Evolutionary conservation across 2,329 filamentous ascomycete genomes (phyloP).

Genomic region (Tolypocladium guangdongense): DNA sequence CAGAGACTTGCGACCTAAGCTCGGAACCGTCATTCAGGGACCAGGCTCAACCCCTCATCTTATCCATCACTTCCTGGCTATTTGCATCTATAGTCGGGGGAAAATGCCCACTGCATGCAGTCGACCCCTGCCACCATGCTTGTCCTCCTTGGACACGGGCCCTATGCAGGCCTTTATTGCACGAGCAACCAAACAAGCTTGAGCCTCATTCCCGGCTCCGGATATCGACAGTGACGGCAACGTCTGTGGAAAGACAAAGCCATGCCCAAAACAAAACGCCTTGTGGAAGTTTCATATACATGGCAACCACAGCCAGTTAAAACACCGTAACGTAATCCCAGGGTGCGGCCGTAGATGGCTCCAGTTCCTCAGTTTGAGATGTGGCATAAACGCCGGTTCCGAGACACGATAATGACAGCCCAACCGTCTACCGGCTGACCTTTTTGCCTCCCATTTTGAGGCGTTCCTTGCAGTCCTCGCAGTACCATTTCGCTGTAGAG

Average conservation of each 20-base stretch:
- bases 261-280: background rate
- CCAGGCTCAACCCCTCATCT: background rate
- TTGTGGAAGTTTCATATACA: background rate
- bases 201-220: background rate
- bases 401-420: background rate
- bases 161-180: background rate
- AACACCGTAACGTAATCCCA: background rate
- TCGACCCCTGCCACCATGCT: background rate
- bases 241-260: background rate
- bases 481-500: conserved; percentile 65
- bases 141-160: background rate
- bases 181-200: background rate
- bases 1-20: background rate
- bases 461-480: conserved; percentile 64
- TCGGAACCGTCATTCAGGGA: background rate
- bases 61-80: background rate
- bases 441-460: conserved; percentile 46
- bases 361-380: background rate
- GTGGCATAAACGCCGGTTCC: background rate
- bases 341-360: background rate
- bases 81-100: background rate
- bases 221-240: background rate
- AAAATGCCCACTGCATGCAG: background rate
- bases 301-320: background rate
- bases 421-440: conserved; percentile 27